phyloP scores from a whole-genome alignment of 768 basidiomycete genomes.

The Cystobasidium onofrii region DNA sequence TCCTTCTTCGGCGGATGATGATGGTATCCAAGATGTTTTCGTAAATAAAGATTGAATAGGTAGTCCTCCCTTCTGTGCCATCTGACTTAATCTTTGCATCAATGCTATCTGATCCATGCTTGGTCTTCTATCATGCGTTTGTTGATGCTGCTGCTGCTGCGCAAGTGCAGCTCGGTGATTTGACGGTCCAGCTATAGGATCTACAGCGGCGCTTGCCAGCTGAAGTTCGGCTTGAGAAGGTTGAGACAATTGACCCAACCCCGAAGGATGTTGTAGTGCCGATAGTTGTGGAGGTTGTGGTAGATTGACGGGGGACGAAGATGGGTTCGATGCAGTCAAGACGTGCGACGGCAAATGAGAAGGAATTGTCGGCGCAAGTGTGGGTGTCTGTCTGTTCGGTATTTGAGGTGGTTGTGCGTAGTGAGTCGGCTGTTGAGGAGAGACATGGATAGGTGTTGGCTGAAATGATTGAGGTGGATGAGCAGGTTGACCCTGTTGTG shows the following conservation, averaged over 20 bases:
- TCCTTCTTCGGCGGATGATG: not conserved
- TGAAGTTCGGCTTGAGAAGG: not conserved
- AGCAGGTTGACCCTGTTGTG: not conserved
- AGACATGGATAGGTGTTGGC: not conserved
- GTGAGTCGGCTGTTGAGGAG: not conserved
- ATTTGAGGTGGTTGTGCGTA: not conserved
- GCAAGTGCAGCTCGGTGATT: not conserved
- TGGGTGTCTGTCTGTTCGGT: not conserved
- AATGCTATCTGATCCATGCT: constrained; percentile 23
- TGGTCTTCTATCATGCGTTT: constrained; percentile 1
- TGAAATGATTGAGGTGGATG: not conserved
- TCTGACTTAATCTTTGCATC: constrained; percentile 19
- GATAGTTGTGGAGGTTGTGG: not conserved
- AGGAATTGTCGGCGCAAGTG: not conserved
- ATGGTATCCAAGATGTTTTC: constrained; percentile 12
- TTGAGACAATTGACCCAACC: not conserved
- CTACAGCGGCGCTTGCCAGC: not conserved
- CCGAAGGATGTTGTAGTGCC: not conserved
- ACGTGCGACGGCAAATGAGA: not conserved
- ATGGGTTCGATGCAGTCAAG: not conserved
- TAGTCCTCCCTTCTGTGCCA: constrained; percentile 25
- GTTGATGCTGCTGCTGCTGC: not conserved
- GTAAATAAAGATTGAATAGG: constrained; percentile 29
- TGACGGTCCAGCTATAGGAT: not conserved
- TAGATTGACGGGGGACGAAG: not conserved